A percentile compares a stretch with the other conserved stretches of the same genome.
Evolutionary conservation across 495 filamentous ascomycete genomes (phyloP).

Genomic region (Penicillium bovifimosum): DNA sequence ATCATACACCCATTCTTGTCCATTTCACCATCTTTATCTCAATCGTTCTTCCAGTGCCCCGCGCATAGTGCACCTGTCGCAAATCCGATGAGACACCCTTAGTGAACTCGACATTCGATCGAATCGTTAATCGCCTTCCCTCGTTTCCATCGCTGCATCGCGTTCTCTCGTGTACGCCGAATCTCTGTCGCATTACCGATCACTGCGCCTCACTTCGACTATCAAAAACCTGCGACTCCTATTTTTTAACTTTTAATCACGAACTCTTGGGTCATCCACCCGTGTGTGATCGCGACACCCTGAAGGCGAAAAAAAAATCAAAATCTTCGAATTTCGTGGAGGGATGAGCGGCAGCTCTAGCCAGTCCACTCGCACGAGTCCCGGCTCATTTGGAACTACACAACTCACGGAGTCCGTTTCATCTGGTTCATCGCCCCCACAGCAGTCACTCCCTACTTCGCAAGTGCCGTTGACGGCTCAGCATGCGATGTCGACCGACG

Average conservation of each 20-base stretch:
- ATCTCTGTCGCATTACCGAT: constrained; percentile 13
- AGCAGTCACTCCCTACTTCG: constrained; percentile 33
- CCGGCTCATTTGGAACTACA: constrained; percentile 42
- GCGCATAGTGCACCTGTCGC: constrained; percentile 15
- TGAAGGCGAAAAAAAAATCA: constrained; percentile 24
- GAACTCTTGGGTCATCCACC: not conserved
- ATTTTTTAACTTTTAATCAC: constrained; percentile 10
- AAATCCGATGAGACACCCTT: constrained; percentile 22
- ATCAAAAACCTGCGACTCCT: constrained; percentile 17
- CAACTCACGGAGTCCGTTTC: constrained; percentile 45
- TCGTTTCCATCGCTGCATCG: constrained; percentile 13
- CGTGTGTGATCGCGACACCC: constrained; percentile 14
- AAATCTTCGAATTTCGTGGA: constrained; percentile 22
- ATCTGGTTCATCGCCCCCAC: constrained; percentile 43
- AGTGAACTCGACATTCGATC: constrained; percentile 12
- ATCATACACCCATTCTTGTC: constrained; percentile 5
- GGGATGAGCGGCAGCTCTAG: constrained; percentile 47
- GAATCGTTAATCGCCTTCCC: constrained; percentile 15
- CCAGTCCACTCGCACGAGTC: constrained; percentile 46
- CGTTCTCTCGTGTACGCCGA: not conserved
- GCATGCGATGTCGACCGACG: constrained; percentile 51
- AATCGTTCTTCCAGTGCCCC: not conserved
- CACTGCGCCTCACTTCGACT: constrained; percentile 16
- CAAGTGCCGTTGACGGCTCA: constrained; percentile 43
- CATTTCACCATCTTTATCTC: constrained; percentile 19